Evolutionary conservation across 1,284 basidiomycete genomes (phyloP), one percentile per base, ranked within the genome.

Genomic region (Malassezia brasiliensis): DNA sequence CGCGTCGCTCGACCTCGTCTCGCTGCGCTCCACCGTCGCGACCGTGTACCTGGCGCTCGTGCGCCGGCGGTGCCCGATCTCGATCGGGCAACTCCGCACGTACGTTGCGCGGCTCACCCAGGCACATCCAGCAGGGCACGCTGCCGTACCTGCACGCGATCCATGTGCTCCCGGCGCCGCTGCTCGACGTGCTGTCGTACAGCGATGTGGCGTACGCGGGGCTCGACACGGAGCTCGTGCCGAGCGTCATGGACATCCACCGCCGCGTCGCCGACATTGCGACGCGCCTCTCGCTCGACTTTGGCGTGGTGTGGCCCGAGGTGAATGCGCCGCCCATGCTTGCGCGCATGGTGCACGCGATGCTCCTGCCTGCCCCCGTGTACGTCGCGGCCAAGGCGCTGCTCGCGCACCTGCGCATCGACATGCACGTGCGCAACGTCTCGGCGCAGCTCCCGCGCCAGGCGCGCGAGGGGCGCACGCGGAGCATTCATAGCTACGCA

Each of bases 141-240:
- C 78, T 96, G 36, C 89, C 90, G 0, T 94, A 89, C 76, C 79
- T 96, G 44, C 85, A 90, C 65, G 81, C 83, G 34, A 75, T 83
- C 28, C 80, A 82, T 15, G 70, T 81, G 32, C 76, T 94, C 1
- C 87, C 90, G 0, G 60, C 66, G 17, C 78, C 78, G 6, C 82
- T 93, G 79, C 79, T 79, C 3, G 70, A 75, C 34, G 85, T 86
- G 74, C 79, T 94, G 55, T 85, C 64, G 37, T 58, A 55, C 44
- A 60, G 58, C 37, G 60, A 66, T 22, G 50, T 68, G 0, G 45
- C 56, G n/a, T 47, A 56, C 28, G 56, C 52, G 19, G 50, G 47
- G n/a, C 60, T 68, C 22, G 66, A 66, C 28, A 55, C 56, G 3
- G 56, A 89, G 85, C 77, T 80, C 62, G 78, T 85, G 17, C 88